phyloP scores from a whole-genome alignment of 1,284 basidiomycete genomes.

The Singerocomus inundabilis region DNA sequence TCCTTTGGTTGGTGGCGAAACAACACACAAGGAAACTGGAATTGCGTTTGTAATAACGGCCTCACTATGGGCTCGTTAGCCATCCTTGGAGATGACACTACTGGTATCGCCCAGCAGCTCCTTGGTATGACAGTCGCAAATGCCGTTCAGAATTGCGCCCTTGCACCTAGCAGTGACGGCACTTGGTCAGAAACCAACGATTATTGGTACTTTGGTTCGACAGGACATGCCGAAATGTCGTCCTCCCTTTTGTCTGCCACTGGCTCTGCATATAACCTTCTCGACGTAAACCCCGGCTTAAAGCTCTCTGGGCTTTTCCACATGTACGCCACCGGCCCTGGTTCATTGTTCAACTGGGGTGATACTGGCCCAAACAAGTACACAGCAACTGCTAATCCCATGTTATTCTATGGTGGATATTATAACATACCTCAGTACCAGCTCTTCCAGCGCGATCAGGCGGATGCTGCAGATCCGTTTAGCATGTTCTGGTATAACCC shows the following conservation, averaged over 20 bases:
- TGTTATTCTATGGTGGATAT: constrained; percentile 70
- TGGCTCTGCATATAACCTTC: constrained; percentile 78
- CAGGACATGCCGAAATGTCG: constrained; percentile 89
- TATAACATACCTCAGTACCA: constrained; percentile 74
- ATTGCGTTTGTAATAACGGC: constrained; percentile 95
- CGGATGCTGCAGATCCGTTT: constrained; percentile 88
- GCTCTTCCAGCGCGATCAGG: constrained; percentile 91
- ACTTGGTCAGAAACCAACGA: constrained; percentile 96
- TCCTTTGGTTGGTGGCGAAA: constrained; percentile 59
- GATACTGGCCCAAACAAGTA: constrained; percentile 97
- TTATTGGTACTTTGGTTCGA: constrained; percentile 96
- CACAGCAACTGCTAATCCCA: constrained; percentile 74
- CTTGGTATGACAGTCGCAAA: constrained; percentile 71
- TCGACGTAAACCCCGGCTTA: constrained; percentile 69
- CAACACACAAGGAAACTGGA: constrained; percentile 85
- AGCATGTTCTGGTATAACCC: constrained; percentile 99
- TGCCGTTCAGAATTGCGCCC: constrained; percentile 78
- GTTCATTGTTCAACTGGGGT: constrained; percentile 88
- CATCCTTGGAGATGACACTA: constrained; percentile 83
- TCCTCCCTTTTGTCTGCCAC: constrained; percentile 84
- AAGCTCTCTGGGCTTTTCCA: constrained; percentile 83
- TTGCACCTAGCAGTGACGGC: constrained; percentile 69
- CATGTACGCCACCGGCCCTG: constrained; percentile 86
- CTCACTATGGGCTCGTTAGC: constrained; percentile 89
- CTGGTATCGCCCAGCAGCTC: constrained; percentile 67